Evolutionary conservation across 2,329 filamentous ascomycete species (phyloP), one percentile per base, ranked within the genome.

Genomic region (Colletotrichum liriopes): DNA sequence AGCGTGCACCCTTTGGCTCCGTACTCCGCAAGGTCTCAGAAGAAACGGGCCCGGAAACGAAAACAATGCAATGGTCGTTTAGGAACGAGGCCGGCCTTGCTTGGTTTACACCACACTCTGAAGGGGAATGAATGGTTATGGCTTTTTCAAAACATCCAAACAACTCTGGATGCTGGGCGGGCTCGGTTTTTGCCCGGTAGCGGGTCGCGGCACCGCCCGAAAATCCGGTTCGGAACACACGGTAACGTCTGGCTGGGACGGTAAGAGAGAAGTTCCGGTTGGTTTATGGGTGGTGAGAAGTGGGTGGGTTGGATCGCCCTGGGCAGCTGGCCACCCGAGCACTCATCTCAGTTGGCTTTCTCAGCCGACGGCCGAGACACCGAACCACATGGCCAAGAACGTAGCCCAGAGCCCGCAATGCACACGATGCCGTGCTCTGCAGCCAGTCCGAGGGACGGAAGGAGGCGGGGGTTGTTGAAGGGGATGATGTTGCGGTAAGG

Each of bases 291-390:
- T 29, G 35, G 4, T 20, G 26, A 4, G 3, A 16, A 18, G n/a
- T 39, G 18, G 55, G 43, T 49, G 29, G 43, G 43, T 62, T 49
- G 59, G 59, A 37, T 39, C 45, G n/a, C 55, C 39, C 16, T 65
- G 64, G 35, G 43, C 51, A 68, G 49, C 23, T 71, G 55, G 68
- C 62, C 68, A 61, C 56, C 65, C 52, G 65, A 72, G 52, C 52
- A 64, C 43, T 29, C 43, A 37, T 49, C 43, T 32, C 29, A 18
- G 59, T 51, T 37, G 59, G 45, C 43, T 54, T 23, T 26, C 23
- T 37, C 67, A 20, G 32, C 9, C 64, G 41, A 62, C 14, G 32
- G 35, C 59, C 45, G 20, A 20, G 59, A 62, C n/a, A 62, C 20
- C n/a, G 37, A 7, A 43, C 58, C 65, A 72, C 69, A 64, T 59